Conservation (phyloP, 176 grass and related monocot genomes). For the Tillandsia fasciculata region DNA sequence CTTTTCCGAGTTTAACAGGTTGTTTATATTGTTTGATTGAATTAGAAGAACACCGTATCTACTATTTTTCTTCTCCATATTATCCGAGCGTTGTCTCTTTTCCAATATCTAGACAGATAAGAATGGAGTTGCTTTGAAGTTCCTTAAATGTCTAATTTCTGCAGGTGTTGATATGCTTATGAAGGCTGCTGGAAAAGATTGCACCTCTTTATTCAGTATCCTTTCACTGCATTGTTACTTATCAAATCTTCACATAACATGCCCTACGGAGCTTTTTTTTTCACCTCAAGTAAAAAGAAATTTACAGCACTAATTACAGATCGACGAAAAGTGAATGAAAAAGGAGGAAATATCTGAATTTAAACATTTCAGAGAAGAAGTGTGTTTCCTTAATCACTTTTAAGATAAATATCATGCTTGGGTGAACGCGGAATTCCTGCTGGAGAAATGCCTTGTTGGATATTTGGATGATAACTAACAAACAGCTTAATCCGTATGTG, state of each 20-base stretch:
- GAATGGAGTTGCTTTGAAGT: neutral
- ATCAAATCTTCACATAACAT: neutral
- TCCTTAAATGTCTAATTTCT: conserved; percentile 19
- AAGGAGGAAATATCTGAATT: neutral
- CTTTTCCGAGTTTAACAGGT: too few relatives aligned
- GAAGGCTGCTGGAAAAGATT: conserved; percentile 91
- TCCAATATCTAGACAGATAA: neutral
- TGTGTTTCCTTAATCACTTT: conserved; percentile 37
- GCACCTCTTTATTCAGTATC: conserved; percentile 93
- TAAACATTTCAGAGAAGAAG: neutral
- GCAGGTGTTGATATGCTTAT: conserved; percentile 94
- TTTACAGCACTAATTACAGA: neutral
- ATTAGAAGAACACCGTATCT: neutral
- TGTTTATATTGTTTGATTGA: too few relatives aligned
- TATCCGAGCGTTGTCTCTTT: neutral
- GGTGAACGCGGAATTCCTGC: conserved; percentile 82
- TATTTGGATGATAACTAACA: conserved; percentile 49
- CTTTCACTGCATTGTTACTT: conserved; percentile 32
- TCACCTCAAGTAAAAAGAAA: neutral
- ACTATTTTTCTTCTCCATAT: neutral
- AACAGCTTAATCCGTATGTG: neutral
- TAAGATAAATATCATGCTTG: conserved; percentile 93
- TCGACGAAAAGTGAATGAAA: neutral
- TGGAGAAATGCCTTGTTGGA: conserved; percentile 92
- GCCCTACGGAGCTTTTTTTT: neutral